These are phyloP conservation scores for Wallemia mellicola DNA, from an alignment of 1,284 basidiomycete species.

Conservation along the genomic window DNA sequence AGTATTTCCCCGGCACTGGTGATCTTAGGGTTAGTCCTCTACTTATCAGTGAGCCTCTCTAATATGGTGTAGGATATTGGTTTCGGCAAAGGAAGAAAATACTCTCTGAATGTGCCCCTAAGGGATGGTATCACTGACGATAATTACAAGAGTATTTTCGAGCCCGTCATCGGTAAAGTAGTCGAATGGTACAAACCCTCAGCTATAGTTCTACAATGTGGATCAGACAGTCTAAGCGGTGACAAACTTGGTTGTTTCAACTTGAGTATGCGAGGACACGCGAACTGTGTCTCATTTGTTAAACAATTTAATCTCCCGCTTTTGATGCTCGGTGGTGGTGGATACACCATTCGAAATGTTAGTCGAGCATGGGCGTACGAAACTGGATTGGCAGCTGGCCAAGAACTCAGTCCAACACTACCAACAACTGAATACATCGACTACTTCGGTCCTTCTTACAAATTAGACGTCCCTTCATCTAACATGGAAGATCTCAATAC, in stretches of 20 bases:
- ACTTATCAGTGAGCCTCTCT: too few species aligned
- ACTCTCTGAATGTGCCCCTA: conserved; percentile 78
- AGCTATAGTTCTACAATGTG: conserved; percentile 89
- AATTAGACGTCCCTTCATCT: conserved; percentile 80
- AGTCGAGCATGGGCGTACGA: conserved; percentile 94
- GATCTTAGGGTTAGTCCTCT: too few species aligned
- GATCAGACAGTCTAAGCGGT: conserved; percentile 89
- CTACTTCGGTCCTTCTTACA: conserved; percentile 93
- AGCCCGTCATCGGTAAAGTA: conserved; percentile 77
- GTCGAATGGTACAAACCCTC: conserved; percentile 90
- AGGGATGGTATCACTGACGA: conserved; percentile 90
- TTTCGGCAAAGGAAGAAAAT: conserved; percentile 70
- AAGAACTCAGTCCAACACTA: conserved; percentile 69
- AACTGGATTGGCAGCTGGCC: conserved; percentile 83
- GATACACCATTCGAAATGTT: conserved; percentile 96
- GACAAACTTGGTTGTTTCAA: conserved; percentile 93
- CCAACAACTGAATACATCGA: conserved; percentile 96
- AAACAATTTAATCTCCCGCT: conserved; percentile 86
- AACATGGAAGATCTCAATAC: conserved; percentile 94
- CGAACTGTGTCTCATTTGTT: conserved; percentile 87
- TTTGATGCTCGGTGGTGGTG: conserved; percentile 77
- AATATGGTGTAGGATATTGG: conserved; percentile 94
- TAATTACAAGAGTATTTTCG: conserved; percentile 78
- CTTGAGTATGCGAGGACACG: conserved; percentile 86
- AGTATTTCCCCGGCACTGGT: conserved; percentile 96